Percentiles rank a stretch among this genome's conserved stretches.
These are phyloP conservation scores for Trametes villosa DNA, from an alignment of 768 basidiomycete species.

Conservation along the genomic window DNA sequence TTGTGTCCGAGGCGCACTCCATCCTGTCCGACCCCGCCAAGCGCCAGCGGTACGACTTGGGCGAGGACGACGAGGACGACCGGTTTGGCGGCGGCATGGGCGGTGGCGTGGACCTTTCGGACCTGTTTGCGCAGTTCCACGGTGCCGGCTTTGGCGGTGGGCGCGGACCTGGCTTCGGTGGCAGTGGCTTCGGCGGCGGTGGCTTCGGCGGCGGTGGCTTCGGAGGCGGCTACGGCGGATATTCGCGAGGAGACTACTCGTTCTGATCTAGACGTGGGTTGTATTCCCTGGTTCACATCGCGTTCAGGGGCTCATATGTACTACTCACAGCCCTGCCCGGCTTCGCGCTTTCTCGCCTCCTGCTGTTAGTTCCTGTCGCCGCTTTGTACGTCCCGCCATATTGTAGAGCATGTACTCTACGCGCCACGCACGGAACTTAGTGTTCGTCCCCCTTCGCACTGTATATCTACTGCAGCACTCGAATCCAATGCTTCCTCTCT, in stretches of 20 bases:
- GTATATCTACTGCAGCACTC: slow-evolving; percentile 18
- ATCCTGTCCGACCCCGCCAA: slow-evolving; percentile 79
- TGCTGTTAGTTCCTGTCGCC: neutral
- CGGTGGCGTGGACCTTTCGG: slow-evolving; percentile 56
- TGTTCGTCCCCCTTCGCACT: slow-evolving; percentile 11
- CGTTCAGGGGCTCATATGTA: no score
- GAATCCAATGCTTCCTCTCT: neutral
- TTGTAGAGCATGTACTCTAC: slow-evolving; percentile 17
- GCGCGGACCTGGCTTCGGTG: slow-evolving; percentile 33
- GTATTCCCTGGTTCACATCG: neutral
- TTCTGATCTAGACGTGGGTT: neutral
- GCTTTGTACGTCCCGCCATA: slow-evolving; percentile 9
- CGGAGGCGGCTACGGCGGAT: slow-evolving; percentile 2
- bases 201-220: slow-evolving; percentile 9
- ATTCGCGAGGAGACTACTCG: slow-evolving; percentile 11
- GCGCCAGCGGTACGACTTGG: slow-evolving; percentile 77
- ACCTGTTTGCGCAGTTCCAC: slow-evolving; percentile 68
- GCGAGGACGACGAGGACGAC: slow-evolving; percentile 74
- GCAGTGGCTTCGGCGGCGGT: slow-evolving; percentile 21
- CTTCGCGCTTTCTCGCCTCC: neutral
- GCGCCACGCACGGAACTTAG: neutral
- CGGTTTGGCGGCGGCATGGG: slow-evolving; percentile 47
- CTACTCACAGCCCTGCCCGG: no score
- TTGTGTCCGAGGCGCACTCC: slow-evolving; percentile 79
- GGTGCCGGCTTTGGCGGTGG: slow-evolving; percentile 40